A percentile compares a stretch with the other conserved stretches of the same genome.
phyloP scores from a whole-genome alignment of 768 basidiomycete species.

The Boletus huronensis region DNA sequence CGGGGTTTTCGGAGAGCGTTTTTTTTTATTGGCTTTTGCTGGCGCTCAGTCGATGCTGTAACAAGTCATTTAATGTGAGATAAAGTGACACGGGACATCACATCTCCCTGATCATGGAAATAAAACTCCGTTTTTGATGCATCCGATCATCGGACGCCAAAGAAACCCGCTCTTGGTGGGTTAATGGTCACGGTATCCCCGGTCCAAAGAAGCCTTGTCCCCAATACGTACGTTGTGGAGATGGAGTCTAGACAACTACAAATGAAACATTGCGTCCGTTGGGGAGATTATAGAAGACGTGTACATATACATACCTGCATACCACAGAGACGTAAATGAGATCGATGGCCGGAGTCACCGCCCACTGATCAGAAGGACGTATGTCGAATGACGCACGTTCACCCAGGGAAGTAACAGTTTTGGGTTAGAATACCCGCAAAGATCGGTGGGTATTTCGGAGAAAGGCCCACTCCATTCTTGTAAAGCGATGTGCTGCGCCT shows the following conservation, averaged over 20 bases:
- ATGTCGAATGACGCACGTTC: constrained; percentile 1
- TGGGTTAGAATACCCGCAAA: constrained; percentile 1
- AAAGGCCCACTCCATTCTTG: neutral
- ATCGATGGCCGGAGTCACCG: constrained; percentile 9
- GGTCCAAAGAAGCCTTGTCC: constrained; percentile 9
- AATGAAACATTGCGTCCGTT: constrained; percentile 7
- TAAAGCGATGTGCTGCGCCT: constrained; percentile 1
- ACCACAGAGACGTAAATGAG: constrained; percentile 12
- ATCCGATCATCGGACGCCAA: constrained; percentile 19
- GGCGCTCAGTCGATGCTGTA: constrained; percentile 18
- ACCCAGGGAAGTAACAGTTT: neutral
- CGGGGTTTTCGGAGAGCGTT: constrained; percentile 12
- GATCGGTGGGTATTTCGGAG: constrained; percentile 6
- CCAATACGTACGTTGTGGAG: constrained; percentile 21
- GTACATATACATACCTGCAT: constrained; percentile 11
- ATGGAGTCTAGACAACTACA: constrained; percentile 9
- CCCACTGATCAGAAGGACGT: neutral
- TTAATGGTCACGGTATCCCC: constrained; percentile 8
- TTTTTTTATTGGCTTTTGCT: constrained; percentile 7
- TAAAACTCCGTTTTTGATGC: constrained; percentile 6
- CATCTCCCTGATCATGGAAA: constrained; percentile 15
- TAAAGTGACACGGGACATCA: constrained; percentile 14
- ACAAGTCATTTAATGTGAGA: constrained; percentile 18
- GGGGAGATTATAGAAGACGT: constrained; percentile 3
- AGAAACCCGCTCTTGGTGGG: constrained; percentile 13